Evolutionary conservation across 495 filamentous ascomycete genomes (phyloP).

Genomic region (Pseudoneurospora amorphoporcata): DNA sequence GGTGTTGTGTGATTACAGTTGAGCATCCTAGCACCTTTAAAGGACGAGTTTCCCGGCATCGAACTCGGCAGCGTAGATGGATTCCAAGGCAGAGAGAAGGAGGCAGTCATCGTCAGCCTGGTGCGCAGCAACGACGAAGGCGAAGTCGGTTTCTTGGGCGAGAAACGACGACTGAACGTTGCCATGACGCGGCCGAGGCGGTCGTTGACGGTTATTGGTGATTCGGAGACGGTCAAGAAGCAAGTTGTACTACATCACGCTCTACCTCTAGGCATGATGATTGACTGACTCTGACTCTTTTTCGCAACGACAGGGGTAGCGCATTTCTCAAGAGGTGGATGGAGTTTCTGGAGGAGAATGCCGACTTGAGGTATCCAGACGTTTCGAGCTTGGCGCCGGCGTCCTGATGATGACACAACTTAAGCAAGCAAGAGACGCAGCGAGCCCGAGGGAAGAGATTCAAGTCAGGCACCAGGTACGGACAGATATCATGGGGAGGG

Average conservation of each 20-base stretch:
- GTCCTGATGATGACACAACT: neutral
- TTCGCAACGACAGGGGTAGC: slow-evolving; percentile 48
- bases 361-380: slow-evolving; percentile 78
- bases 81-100: slow-evolving; percentile 96
- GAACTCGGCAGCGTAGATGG: slow-evolving; percentile 93
- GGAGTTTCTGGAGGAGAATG: slow-evolving; percentile 73
- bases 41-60: slow-evolving; percentile 69
- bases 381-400: slow-evolving; percentile 39
- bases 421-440: neutral
- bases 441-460: neutral
- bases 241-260: slow-evolving; percentile 34
- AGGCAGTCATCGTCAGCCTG: slow-evolving; percentile 82
- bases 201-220: slow-evolving; percentile 82
- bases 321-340: slow-evolving; percentile 83
- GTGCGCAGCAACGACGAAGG: slow-evolving; percentile 79
- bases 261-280: neutral
- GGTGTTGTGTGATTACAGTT: slow-evolving; percentile 34
- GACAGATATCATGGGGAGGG: neutral
- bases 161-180: slow-evolving; percentile 87
- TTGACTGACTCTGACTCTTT: slow-evolving; percentile 7
- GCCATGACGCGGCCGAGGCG: slow-evolving; percentile 92
- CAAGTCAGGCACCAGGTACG: neutral
- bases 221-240: slow-evolving; percentile 83
- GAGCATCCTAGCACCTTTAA: slow-evolving; percentile 64
- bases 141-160: slow-evolving; percentile 90